A percentile compares a stretch with the other conserved stretches of the same genome.
phyloP scores from a whole-genome alignment of 208 protist species.

The Leishmania braziliensis region DNA sequence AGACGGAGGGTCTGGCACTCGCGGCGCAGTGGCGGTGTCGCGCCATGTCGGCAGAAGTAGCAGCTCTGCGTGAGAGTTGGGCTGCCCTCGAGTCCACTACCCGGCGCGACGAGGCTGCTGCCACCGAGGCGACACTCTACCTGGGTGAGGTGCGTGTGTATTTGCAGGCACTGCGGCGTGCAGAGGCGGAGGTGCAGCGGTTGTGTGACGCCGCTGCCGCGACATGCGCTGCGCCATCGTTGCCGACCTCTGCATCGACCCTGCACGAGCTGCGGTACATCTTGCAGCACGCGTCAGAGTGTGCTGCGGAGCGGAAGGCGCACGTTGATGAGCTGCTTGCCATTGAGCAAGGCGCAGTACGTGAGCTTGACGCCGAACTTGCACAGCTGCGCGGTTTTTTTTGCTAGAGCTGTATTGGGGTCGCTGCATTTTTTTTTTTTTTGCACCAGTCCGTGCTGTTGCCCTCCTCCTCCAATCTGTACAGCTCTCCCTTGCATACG shows the following conservation, averaged over 20 bases:
- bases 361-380: conserved; percentile 18
- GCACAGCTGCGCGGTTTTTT: background rate
- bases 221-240: background rate
- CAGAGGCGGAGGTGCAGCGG: conserved; percentile 20
- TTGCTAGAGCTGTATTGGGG: background rate
- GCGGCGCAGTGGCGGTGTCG: conserved; percentile 20
- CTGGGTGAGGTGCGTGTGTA: conserved; percentile 28
- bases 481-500: background rate
- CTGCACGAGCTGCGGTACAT: conserved; percentile 15
- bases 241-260: background rate
- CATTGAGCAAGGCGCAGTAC: conserved; percentile 8
- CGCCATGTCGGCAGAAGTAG: conserved; percentile 14
- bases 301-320: background rate
- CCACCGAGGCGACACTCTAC: conserved; percentile 9
- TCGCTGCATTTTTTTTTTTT: background rate
- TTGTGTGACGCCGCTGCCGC: conserved; percentile 2
- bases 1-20: conserved; percentile 23
- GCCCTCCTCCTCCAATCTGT: background rate
- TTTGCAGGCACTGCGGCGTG: conserved; percentile 29
- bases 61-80: conserved; percentile 16
- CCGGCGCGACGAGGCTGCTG: conserved; percentile 10
- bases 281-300: conserved; percentile 7
- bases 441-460: background rate
- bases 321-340: conserved; percentile 15
- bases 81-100: conserved; percentile 4